Base-by-base conservation (phyloP, 805 yeast species). In the Hanseniaspora mollemarum region DNA sequence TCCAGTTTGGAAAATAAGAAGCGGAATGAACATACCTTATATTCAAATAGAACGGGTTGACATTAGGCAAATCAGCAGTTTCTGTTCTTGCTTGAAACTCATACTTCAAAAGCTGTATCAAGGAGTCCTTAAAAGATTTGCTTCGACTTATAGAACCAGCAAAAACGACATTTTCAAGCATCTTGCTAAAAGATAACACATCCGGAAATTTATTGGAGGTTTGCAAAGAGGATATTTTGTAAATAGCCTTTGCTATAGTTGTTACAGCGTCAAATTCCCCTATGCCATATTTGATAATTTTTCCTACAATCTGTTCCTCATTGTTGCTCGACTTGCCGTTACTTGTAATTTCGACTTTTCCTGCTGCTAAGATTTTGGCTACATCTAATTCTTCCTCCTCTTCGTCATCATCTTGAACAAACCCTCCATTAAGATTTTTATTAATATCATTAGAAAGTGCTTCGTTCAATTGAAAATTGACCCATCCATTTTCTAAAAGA, bases 301-400 rank as follows among this genome's bases (percentile, higher is more conserved):
- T 19, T 8, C 51, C 51, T 13, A 9, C 32, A 9, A 40, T 48
- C 19, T 33, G 25, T 26, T 1, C 22, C 10, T 18, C 39, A 33
- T 3, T 15, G 29, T 4, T 22, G n/a, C 16, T 26, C 19, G 39
- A 19, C 25, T 45, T 15, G 36, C 43, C 3, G 13, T 36, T 38
- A n/a, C 16, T 22, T 39, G 43, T n/a, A 25, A 10, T 12, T 8
- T 39, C 22, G 8, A 35, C 18, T 33, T 48, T 45, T 7, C 43
- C 51, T 15, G 51, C 39, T 1, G 51, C 45, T 25, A 48, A 33
- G 4, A 48, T 48, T n/a, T 48, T 48, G 19, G 51, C 51, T 13
- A 48, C 51, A 33, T 48, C 51, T n/a, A 48, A n/a, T n/a, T 40
- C 51, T 25, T 48, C 51, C 19, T 40, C 45, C 16, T 38, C 32